A percentile compares a stretch with the other conserved stretches of the same genome.
Conservation (phyloP, 2,329 filamentous ascomycete genomes). For the Metarhizium sp. region DNA sequence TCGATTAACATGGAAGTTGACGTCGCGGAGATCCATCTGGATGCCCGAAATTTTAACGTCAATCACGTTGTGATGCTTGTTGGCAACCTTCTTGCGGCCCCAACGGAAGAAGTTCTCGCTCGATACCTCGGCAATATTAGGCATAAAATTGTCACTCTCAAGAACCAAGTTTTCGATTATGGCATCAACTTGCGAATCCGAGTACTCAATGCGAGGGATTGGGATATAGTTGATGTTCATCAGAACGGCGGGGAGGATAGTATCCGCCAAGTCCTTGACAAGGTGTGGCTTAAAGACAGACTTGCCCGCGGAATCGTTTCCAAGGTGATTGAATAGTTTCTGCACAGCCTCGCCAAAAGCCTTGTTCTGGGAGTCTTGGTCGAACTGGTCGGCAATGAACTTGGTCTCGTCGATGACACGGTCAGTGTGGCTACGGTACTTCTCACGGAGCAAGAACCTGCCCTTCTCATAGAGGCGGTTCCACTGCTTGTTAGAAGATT, state of each 20-base stretch:
- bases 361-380: conserved; percentile 79
- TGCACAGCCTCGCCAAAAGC: conserved; percentile 65
- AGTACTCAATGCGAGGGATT: conserved; percentile 88
- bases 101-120: conserved; percentile 93
- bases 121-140: conserved; percentile 79
- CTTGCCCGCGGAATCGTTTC: conserved; percentile 77
- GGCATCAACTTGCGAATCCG: conserved; percentile 73
- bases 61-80: conserved; percentile 70
- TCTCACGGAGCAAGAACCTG: conserved; percentile 75
- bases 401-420: conserved; percentile 82
- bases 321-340: conserved; percentile 82
- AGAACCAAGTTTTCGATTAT: conserved; percentile 91
- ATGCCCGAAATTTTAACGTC: conserved; percentile 82
- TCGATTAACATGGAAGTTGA: conserved; percentile 90
- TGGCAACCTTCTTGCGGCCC: conserved; percentile 80
- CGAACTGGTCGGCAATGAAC: conserved; percentile 83
- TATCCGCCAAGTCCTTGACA: conserved; percentile 76
- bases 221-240: conserved; percentile 85
- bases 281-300: conserved; percentile 86
- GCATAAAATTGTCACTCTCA: conserved; percentile 93
- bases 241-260: conserved; percentile 76
- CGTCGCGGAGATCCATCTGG: conserved; percentile 84
- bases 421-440: conserved; percentile 79
- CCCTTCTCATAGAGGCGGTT: conserved; percentile 77
- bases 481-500: conserved; percentile 72